Percentiles rank a stretch among this genome's conserved stretches.
Conservation (phyloP, 164 flowering plant genomes). For the Echeveria elegans region DNA sequence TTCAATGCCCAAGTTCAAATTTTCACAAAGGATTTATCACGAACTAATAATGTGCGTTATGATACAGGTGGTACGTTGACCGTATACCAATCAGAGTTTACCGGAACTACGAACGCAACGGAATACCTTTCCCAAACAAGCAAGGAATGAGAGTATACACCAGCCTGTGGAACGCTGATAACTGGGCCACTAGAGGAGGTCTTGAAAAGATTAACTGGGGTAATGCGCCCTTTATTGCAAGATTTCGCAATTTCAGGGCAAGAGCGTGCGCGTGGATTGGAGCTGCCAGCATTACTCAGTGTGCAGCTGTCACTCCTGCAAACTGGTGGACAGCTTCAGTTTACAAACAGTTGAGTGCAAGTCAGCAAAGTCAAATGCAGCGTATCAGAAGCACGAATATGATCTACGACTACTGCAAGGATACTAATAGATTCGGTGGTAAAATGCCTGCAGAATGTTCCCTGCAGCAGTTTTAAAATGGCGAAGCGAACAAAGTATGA, state of each 20-base stretch:
- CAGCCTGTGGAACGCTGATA: slow-evolving; percentile 72
- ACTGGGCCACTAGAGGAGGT: slow-evolving; percentile 33
- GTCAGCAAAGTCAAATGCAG: slow-evolving; percentile 32
- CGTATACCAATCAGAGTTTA: slow-evolving; percentile 3
- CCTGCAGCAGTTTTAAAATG: background rate
- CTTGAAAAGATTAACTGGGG: slow-evolving; percentile 48
- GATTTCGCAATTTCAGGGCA: slow-evolving; percentile 31
- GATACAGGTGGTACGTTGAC: slow-evolving; percentile 71
- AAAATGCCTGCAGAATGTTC: background rate
- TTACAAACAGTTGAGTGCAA: slow-evolving; percentile 27
- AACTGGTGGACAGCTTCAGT: slow-evolving; percentile 56
- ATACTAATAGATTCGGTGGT: background rate
- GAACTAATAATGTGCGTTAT: background rate
- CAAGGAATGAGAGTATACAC: slow-evolving; percentile 61
- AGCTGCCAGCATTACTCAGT: slow-evolving; percentile 32
- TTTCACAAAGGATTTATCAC: background rate
- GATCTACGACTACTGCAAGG: no score
- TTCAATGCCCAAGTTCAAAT: background rate
- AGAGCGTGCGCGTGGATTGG: slow-evolving; percentile 58
- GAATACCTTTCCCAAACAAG: slow-evolving; percentile 55
- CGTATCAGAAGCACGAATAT: background rate
- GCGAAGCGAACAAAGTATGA: no score
- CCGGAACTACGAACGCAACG: slow-evolving; percentile 11
- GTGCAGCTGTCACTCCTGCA: slow-evolving; percentile 19
- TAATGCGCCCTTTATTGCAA: slow-evolving; percentile 14